A percentile compares a stretch with the other conserved stretches of the same genome.
Conservation (phyloP, 2,329 filamentous ascomycete genomes). For the Colletotrichum liaoningense region DNA sequence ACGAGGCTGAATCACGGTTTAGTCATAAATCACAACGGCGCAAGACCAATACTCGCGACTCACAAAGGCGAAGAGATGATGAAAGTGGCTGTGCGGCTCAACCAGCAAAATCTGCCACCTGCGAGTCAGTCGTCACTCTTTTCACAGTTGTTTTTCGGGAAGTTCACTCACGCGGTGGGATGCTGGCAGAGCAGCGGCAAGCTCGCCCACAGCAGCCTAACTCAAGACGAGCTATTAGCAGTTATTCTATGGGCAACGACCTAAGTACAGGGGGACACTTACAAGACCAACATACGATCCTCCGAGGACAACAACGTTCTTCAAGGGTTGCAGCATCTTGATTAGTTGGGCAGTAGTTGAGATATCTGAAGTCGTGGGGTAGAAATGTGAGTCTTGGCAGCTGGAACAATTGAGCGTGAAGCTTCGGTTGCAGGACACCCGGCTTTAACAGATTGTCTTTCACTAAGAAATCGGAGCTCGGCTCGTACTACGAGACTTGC, state of each 20-base stretch:
- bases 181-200: slow-evolving; percentile 16
- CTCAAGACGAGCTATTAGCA: slow-evolving; percentile 23
- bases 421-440: no score
- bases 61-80: slow-evolving; percentile 22
- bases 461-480: no score
- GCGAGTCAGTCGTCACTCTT: not conserved
- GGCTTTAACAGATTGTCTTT: no score
- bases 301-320: slow-evolving; percentile 55
- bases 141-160: not conserved
- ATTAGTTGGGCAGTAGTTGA: no score
- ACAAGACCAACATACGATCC: slow-evolving; percentile 56
- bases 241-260: no score
- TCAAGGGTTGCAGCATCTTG: slow-evolving; percentile 30
- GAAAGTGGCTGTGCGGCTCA: slow-evolving; percentile 29
- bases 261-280: not conserved
- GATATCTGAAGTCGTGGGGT: no score
- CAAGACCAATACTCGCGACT: not conserved
- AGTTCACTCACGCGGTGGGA: slow-evolving; percentile 11
- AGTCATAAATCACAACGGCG: not conserved
- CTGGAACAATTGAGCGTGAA: no score
- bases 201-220: slow-evolving; percentile 10
- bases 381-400: no score
- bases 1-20: slow-evolving; percentile 50
- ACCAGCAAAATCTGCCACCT: slow-evolving; percentile 10
- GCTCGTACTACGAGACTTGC: no score